phyloP scores from a whole-genome alignment of 345 rosid genomes.

The Eutrema japonicum region DNA sequence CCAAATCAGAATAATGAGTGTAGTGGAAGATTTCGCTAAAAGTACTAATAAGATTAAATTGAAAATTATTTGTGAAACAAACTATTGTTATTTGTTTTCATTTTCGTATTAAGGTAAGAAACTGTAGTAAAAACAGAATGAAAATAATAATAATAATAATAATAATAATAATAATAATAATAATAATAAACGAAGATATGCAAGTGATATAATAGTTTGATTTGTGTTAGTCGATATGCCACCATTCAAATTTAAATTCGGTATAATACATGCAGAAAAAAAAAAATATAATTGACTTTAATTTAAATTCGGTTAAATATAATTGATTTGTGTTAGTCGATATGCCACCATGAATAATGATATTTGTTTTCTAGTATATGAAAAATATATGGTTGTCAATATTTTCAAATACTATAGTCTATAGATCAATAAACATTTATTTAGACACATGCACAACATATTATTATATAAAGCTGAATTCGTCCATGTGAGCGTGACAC shows the following conservation, averaged over 20 bases:
- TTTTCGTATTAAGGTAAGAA: neutral
- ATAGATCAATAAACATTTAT: neutral
- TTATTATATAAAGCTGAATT: no score
- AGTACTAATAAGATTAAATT: neutral
- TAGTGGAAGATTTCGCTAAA: neutral
- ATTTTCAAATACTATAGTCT: neutral
- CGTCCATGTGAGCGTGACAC: no score
- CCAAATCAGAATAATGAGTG: neutral
- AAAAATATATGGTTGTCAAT: neutral
- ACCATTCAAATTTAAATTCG: no score
- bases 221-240: no score
- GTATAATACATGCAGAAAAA: no score
- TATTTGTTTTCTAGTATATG: conserved; percentile 27
- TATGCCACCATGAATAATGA: neutral
- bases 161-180: neutral
- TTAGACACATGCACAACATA: neutral
- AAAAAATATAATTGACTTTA: no score
- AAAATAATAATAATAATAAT: neutral
- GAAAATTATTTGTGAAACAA: no score
- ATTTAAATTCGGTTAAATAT: no score
- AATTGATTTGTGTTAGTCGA: no score
- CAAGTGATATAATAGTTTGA: neutral
- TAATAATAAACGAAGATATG: neutral
- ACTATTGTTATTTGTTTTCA: no score
- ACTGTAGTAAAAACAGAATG: neutral